phyloP scores from a whole-genome alignment of 2,329 filamentous ascomycete species.

The Aspergillus quadrilineatus region DNA sequence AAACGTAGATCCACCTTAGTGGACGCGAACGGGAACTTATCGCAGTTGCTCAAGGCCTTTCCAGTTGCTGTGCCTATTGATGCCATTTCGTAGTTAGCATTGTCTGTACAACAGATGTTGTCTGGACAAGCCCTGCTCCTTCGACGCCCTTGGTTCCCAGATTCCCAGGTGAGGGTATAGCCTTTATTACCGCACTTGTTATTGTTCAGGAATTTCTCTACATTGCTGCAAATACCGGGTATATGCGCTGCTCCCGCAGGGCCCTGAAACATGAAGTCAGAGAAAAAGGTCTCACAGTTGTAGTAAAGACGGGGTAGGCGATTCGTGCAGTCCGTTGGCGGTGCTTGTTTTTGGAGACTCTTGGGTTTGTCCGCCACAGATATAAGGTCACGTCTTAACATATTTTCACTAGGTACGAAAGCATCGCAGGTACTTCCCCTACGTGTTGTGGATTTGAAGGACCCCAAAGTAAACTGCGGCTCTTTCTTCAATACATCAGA shows the following conservation, averaged over 20 bases:
- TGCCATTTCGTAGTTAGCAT: background rate
- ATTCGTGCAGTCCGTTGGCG: background rate
- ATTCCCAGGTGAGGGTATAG: background rate
- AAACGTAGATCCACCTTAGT: background rate
- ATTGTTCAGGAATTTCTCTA: background rate
- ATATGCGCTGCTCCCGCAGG: background rate
- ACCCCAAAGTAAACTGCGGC: too few species aligned
- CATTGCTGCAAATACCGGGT: background rate
- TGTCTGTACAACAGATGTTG: background rate
- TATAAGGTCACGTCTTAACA: too few species aligned
- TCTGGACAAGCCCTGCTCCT: background rate
- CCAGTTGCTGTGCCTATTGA: background rate
- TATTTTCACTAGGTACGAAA: too few species aligned
- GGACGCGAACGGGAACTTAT: background rate
- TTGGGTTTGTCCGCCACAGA: too few species aligned
- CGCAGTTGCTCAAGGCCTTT: background rate
- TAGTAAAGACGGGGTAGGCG: background rate
- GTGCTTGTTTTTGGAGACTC: background rate
- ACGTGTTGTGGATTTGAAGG: too few species aligned
- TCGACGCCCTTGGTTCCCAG: background rate
- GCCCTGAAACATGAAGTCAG: background rate
- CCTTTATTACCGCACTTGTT: background rate
- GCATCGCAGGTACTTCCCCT: too few species aligned
- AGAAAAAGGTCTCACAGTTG: background rate
- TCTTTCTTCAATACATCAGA: too few species aligned